phyloP scores from a whole-genome alignment of 805 yeast genomes.

The Barnettozyma vustinii region DNA sequence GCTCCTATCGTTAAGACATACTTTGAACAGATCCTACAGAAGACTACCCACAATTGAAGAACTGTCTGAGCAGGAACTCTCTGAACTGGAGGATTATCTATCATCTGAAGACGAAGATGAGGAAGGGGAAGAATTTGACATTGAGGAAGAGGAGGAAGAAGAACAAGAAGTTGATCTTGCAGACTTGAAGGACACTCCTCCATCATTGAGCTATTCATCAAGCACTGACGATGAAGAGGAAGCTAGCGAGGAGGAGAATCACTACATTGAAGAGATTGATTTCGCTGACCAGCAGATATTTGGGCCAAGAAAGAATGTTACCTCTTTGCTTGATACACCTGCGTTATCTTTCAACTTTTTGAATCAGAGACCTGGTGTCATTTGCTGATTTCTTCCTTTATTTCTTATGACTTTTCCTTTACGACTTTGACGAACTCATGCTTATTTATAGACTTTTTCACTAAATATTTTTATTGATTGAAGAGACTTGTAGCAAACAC shows the following conservation, averaged over 20 bases:
- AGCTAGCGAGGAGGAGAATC: conserved; percentile 9
- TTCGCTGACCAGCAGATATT: conserved; percentile 4
- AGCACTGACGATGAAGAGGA: conserved; percentile 15
- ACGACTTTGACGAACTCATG: background rate
- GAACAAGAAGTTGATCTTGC: conserved; percentile 19
- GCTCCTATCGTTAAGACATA: conserved; percentile 4
- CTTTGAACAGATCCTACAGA: conserved; percentile 13
- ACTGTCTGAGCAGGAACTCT: conserved; percentile 16
- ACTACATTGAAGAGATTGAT: conserved; percentile 5
- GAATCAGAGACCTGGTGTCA: conserved; percentile 1
- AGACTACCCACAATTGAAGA: conserved; percentile 23
- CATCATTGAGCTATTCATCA: conserved; percentile 17
- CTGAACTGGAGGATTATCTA: conserved; percentile 11
- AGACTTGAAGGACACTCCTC: conserved; percentile 14
- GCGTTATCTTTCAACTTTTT: background rate
- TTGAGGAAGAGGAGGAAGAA: conserved; percentile 9
- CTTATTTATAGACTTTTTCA: background rate
- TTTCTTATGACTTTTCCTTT: background rate
- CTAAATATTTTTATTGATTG: background rate
- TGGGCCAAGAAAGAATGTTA: background rate
- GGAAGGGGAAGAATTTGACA: background rate
- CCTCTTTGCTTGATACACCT: background rate
- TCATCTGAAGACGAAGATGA: conserved; percentile 13
- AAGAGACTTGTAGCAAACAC: background rate
- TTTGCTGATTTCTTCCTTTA: background rate